Evolutionary conservation across 2,329 filamentous ascomycete genomes (phyloP), one percentile per base, ranked within the genome.

Genomic region (Aspergillus sp.): DNA sequence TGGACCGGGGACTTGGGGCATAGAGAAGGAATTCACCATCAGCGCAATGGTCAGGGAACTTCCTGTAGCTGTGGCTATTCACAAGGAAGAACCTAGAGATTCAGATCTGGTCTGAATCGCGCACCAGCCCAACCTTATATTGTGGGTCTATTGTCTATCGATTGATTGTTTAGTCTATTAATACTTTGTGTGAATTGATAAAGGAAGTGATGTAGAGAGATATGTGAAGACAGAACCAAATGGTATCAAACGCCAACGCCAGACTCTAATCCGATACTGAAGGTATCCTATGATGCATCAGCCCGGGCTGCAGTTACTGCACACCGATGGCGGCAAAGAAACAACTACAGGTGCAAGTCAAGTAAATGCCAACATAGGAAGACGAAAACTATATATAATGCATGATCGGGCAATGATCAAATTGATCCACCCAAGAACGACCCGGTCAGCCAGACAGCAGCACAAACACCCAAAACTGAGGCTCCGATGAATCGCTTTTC

Each of bases 401-500:
- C 32, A 36, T 36, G 11, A n/a, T n/a, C 14, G 12, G 12, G 32
- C 12, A n/a, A 16, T 22, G 45, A 22, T 65, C 60, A 68, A 50
- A 56, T 60, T 54, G 60, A 52, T 57, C 64, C 63, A 59, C 73
- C 71, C 42, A 76, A 58, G 32, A 74, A 67, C 29, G 73, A 75
- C 42, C 73, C 74, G 36, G 73, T 67, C 22, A 75, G 59, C 74
- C 74, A 77, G 36, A 73, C 63, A 36, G 74, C 74, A 47, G 73
- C 71, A 58, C 72, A 75, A 50, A 67, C 69, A 32, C 72, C 71
- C 39, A 77, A 57, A 20, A 75, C 70, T 42, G 72, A 72, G 22
- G 72, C 54, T 1, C 74, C 74, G n/a, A 75, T 65, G 12, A 75
- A 60, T 52, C 73, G 72, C 64, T 76, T 83, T 82, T 85, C 88